A percentile compares a stretch with the other conserved stretches of the same genome.
Conservation (phyloP, 2,329 filamentous ascomycete genomes). For the Scedosporium aurantiacum region DNA sequence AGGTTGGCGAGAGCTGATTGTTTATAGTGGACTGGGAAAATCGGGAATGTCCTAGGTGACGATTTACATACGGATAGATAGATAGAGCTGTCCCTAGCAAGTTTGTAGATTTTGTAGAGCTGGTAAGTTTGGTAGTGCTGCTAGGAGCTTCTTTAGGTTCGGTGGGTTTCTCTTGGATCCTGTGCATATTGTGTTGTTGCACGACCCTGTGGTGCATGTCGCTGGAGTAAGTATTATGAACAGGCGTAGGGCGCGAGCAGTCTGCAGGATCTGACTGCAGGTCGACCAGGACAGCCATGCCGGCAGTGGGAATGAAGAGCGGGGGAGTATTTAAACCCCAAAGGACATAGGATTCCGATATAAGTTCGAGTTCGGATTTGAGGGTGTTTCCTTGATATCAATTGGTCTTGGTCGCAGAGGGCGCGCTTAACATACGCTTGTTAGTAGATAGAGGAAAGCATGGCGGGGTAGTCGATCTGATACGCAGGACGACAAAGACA, state of each 20-base stretch:
- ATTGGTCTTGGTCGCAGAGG: neutral
- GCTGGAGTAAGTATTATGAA: neutral
- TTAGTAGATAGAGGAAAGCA: neutral
- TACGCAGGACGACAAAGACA: neutral
- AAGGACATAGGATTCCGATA: neutral
- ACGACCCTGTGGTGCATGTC: neutral
- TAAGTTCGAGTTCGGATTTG: neutral
- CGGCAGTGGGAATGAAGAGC: neutral
- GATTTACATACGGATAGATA: constrained; percentile 1
- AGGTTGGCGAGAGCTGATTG: neutral
- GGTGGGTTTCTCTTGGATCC: neutral
- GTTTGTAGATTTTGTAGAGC: neutral
- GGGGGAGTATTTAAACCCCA: neutral
- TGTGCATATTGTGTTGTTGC: neutral
- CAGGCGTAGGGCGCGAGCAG: neutral
- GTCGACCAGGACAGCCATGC: neutral
- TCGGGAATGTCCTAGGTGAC: neutral
- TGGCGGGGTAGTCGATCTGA: neutral
- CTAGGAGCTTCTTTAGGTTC: neutral
- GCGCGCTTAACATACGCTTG: neutral
- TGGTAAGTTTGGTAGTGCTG: neutral
- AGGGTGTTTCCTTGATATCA: neutral
- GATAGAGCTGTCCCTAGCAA: neutral
- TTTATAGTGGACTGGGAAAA: neutral
- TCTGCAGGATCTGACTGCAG: neutral